Evolutionary conservation across 352 stramenopile genomes (phyloP).

Genomic region (Hyaloperonospora brassicae): DNA sequence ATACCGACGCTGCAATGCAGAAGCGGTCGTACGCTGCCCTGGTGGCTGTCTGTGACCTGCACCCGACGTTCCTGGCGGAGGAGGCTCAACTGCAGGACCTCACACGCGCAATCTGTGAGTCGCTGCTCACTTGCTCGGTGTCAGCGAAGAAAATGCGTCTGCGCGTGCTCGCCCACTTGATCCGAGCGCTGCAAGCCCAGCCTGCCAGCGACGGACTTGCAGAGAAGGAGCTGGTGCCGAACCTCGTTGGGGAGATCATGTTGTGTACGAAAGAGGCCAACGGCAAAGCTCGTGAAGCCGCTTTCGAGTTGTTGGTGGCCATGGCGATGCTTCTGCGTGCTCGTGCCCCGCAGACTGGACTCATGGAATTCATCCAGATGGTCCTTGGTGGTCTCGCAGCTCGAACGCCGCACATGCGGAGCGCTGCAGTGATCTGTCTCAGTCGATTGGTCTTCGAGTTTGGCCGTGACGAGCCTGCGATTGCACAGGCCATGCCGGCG

Average conservation of each 20-base stretch:
- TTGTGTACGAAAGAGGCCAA: slow-evolving; percentile 97
- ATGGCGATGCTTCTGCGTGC: slow-evolving; percentile 70
- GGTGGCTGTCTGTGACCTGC: slow-evolving; percentile 80
- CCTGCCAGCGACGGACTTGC: slow-evolving; percentile 37
- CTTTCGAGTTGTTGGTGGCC: slow-evolving; percentile 78
- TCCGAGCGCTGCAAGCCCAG: slow-evolving; percentile 69
- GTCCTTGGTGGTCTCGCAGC: slow-evolving; percentile 89
- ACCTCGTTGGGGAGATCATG: slow-evolving; percentile 92
- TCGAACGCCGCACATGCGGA: slow-evolving; percentile 93
- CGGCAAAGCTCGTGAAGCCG: slow-evolving; percentile 85
- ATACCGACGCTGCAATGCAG: slow-evolving; percentile 81
- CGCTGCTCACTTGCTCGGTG: slow-evolving; percentile 91
- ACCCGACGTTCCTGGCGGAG: slow-evolving; percentile 67
- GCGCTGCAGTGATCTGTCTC: slow-evolving; percentile 90
- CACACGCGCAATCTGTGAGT: slow-evolving; percentile 90
- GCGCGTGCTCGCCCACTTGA: slow-evolving; percentile 80
- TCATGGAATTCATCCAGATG: slow-evolving; percentile 89
- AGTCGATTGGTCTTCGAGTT: slow-evolving; percentile 94
- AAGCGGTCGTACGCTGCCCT: slow-evolving; percentile 85
- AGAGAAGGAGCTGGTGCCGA: slow-evolving; percentile 76
- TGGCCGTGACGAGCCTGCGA: slow-evolving; percentile 58
- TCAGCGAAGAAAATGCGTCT: slow-evolving; percentile 93
- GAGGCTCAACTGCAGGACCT: slow-evolving; percentile 87
- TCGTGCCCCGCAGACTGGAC: slow-evolving; percentile 57
- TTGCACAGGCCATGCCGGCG: slow-evolving; percentile 73